Conservation (phyloP, 2,329 filamentous ascomycete genomes). For the Phoma sp. region DNA sequence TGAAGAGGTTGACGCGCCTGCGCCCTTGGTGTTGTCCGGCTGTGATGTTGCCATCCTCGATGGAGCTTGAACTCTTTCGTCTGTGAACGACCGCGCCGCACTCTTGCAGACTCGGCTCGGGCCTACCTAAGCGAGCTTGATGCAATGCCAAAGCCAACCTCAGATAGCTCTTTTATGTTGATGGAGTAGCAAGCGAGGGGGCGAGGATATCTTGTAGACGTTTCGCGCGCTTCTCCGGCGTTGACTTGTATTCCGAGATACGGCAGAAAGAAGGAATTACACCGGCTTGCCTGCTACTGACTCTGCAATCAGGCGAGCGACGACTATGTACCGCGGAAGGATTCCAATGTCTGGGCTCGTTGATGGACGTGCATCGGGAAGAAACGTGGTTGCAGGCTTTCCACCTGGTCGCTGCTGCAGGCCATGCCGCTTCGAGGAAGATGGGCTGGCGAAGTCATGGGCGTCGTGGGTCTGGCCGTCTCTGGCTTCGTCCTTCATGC, state of each 20-base stretch:
- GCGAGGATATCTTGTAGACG: not conserved
- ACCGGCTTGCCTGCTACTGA: not conserved
- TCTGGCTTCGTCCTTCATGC: not conserved
- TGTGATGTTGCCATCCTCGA: conserved; percentile 8
- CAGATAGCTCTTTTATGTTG: not conserved
- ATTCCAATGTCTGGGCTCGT: conserved; percentile 1
- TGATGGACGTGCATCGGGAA: conserved; percentile 6
- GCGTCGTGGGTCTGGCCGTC: conserved; percentile 6
- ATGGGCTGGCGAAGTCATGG: not conserved
- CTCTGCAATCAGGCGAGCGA: not conserved
- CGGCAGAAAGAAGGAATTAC: not conserved
- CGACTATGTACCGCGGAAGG: not conserved
- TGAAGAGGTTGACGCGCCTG: not conserved
- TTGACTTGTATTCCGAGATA: not conserved
- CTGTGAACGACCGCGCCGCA: conserved; percentile 1
- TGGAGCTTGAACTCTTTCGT: not conserved
- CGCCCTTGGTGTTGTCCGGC: not conserved
- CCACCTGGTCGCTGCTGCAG: conserved; percentile 7
- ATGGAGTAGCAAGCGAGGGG: not conserved
- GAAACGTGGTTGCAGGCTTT: conserved; percentile 18
- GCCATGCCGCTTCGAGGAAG: conserved; percentile 1
- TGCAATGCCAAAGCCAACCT: conserved; percentile 5
- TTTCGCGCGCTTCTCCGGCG: not conserved
- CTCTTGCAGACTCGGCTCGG: conserved; percentile 10
- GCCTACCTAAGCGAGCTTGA: not conserved